Evolutionary conservation across 345 rosid genomes (phyloP).

Genomic region (Citrus medica): DNA sequence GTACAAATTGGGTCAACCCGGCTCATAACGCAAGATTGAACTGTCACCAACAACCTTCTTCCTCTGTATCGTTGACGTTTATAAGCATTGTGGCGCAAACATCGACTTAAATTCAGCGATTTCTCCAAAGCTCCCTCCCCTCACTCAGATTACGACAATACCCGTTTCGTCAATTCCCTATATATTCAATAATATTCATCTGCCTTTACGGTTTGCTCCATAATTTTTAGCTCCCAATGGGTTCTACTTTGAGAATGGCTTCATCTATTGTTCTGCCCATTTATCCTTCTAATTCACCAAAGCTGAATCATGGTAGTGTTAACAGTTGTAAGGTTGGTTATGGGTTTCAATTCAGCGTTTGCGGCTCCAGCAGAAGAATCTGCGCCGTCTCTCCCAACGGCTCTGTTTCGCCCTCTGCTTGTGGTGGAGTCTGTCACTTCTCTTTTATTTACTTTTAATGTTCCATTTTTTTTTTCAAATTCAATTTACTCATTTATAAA

Average conservation of each 20-base stretch:
- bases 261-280: constrained; percentile 26
- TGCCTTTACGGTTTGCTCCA: background rate
- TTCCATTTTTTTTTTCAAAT: background rate
- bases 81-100: background rate
- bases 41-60: background rate
- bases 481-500: background rate
- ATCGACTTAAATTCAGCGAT: constrained; percentile 15
- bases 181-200: background rate
- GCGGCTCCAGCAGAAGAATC: constrained; percentile 13
- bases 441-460: background rate
- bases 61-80: background rate
- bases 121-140: constrained; percentile 26
- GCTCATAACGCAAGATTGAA: background rate
- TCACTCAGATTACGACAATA: background rate
- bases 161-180: background rate
- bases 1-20: background rate
- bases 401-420: constrained; percentile 35
- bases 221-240: constrained; percentile 24
- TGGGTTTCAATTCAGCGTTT: constrained; percentile 20
- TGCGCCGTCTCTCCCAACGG: constrained; percentile 36
- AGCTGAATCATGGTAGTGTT: constrained; percentile 4
- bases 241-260: constrained; percentile 26
- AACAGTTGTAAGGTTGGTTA: background rate
- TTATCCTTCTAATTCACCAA: constrained; percentile 23
- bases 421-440: constrained; percentile 39